These are phyloP conservation scores for Penicillium sp. DNA, from an alignment of 2,329 filamentous ascomycete species.

Conservation along the genomic window DNA sequence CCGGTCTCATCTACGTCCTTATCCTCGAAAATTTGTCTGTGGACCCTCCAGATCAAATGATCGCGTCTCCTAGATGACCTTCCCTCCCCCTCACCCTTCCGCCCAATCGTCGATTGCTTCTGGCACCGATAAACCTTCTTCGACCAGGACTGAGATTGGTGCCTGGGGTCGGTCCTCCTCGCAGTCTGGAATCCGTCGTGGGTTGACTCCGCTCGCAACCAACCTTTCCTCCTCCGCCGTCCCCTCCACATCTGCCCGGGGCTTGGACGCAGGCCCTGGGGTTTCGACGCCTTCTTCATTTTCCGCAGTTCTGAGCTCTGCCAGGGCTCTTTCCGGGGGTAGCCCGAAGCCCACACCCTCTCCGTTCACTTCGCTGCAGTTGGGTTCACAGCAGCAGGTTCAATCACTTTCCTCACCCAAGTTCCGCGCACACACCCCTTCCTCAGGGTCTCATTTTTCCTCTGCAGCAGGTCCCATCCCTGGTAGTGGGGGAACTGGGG, in stretches of 20 bases:
- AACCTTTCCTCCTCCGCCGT: conserved; percentile 49
- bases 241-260: conserved; percentile 48
- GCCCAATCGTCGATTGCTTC: conserved; percentile 57
- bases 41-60: conserved; percentile 52
- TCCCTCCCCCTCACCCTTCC: conserved; percentile 56
- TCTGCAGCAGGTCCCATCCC: conserved; percentile 58
- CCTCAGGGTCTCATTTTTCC: conserved; percentile 59
- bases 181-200: conserved; percentile 59
- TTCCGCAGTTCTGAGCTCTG: conserved; percentile 56
- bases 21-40: conserved; percentile 42
- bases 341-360: conserved; percentile 60
- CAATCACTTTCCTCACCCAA: conserved; percentile 61
- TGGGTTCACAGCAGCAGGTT: conserved; percentile 58
- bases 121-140: conserved; percentile 53
- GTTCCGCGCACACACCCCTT: conserved; percentile 58
- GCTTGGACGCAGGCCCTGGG: conserved; percentile 49
- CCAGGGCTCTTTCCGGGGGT: conserved; percentile 55
- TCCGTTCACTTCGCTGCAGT: conserved; percentile 57
- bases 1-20: conserved; percentile 24
- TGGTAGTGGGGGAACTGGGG: conserved; percentile 55
- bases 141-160: conserved; percentile 55
- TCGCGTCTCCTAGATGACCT: conserved; percentile 61
- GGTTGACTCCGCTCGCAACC: conserved; percentile 62
- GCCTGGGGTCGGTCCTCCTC: conserved; percentile 61
- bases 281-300: conserved; percentile 54